Base-by-base conservation (phyloP, 139 green algal genomes). In the Cymbomonas tetramitiformis region DNA sequence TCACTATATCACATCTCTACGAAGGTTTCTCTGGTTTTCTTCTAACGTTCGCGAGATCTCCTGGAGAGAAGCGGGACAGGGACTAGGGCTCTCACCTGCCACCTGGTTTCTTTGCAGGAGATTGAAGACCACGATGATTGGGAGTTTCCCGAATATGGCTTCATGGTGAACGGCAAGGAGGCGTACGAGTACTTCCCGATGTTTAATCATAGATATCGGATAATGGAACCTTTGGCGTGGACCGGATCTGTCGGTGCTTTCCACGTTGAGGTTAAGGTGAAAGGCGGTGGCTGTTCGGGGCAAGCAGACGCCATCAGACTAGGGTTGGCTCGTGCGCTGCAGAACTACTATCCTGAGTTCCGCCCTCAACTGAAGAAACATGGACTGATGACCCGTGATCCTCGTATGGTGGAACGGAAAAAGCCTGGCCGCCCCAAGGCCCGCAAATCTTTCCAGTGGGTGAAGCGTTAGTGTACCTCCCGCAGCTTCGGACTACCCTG, bases 381-480 rank as follows among this genome's bases (percentile, higher is more conserved):
- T 10, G 79, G 70, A 0, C 47, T 86, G 43, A 71, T 97, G 21
- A 85, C 70, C 3, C 69, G 80, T 1, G 88, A 96, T 65, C 38
- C 81, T 5, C 72, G 90, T 1, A 65, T 85, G 10, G 90, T 97
- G 44, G 90, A 97, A 69, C 57, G 86, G 3, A 97, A 97, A 77
- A 97, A 97, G 74, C 79, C 88, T 12, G 90, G 84, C 19, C 68
- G 65, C 33, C 67, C 60, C 3, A 90, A 91, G 65, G 86, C 84
- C 18, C 66, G 81, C 25, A 88, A 86, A 64, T 74, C 71, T n/a
- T 92, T 87, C 69, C 61, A 83, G 30, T 95, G 81, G 79, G 82
- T 93, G 32, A 93, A 94, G 74, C 74, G 86, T 3, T 95, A 58
- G 43, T n/a, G n/a, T n/a, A n/a, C n/a, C n/a, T n/a, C n/a, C n/a